phyloP scores from a whole-genome alignment of 352 stramenopile genomes.

The Plasmopara halstedii region DNA sequence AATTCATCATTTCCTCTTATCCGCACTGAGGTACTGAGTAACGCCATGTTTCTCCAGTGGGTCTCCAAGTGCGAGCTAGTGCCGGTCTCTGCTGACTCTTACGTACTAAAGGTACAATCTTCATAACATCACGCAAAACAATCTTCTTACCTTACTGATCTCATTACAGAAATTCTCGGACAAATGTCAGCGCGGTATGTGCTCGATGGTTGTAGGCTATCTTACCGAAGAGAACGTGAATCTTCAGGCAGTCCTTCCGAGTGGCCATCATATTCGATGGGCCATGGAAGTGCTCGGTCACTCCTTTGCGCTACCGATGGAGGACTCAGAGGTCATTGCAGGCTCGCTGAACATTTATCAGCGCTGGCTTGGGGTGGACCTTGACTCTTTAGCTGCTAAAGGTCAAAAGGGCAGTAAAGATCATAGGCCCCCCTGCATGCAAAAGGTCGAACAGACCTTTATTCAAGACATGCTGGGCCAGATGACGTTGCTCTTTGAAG shows the following conservation, averaged over 20 bases:
- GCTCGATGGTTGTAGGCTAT: slow-evolving; percentile 71
- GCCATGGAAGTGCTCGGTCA: slow-evolving; percentile 82
- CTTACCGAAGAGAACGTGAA: slow-evolving; percentile 51
- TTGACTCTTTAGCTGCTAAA: slow-evolving; percentile 10
- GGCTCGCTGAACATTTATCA: slow-evolving; percentile 76
- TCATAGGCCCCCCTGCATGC: slow-evolving; percentile 59
- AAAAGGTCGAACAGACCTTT: slow-evolving; percentile 77
- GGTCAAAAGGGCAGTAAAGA: slow-evolving; percentile 27
- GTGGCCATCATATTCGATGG: slow-evolving; percentile 73
- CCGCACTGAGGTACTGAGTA: no score
- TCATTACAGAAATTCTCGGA: slow-evolving; percentile 75
- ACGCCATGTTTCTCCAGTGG: slow-evolving; percentile 79
- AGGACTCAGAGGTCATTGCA: slow-evolving; percentile 76
- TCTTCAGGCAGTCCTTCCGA: slow-evolving; percentile 46
- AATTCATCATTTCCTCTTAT: no score
- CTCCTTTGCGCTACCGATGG: slow-evolving; percentile 78
- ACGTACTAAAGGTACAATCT: slow-evolving; percentile 64
- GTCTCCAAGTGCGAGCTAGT: slow-evolving; percentile 85
- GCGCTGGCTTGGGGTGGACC: slow-evolving; percentile 66
- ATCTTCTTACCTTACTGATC: not conserved
- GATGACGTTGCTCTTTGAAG: slow-evolving; percentile 85
- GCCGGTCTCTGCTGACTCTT: slow-evolving; percentile 47
- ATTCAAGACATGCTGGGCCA: slow-evolving; percentile 83
- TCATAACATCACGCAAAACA: not conserved
- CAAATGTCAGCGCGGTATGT: slow-evolving; percentile 80